phyloP scores from a whole-genome alignment of 805 yeast species.

The Schwanniomyces vanrijiae region DNA sequence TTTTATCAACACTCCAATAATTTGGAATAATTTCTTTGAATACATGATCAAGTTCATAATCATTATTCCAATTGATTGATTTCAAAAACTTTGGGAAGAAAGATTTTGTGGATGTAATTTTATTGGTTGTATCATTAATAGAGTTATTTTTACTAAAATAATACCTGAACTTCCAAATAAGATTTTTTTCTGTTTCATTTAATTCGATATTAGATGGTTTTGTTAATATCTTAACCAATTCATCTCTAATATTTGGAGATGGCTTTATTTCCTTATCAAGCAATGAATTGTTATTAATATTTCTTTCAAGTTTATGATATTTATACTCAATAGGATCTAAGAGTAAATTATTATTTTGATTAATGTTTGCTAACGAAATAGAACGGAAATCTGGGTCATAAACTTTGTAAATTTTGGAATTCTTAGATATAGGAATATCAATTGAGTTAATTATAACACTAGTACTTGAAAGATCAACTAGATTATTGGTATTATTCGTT shows the following conservation, averaged over 20 bases:
- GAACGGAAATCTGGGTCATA: slow-evolving; percentile 45
- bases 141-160: slow-evolving; percentile 50
- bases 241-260: slow-evolving; percentile 76
- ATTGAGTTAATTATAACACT: slow-evolving; percentile 33
- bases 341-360: slow-evolving; percentile 5
- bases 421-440: slow-evolving; percentile 25
- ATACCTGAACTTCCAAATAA: slow-evolving; percentile 89
- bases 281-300: slow-evolving; percentile 69
- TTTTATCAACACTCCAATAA: slow-evolving; percentile 63
- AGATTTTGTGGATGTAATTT: slow-evolving; percentile 24
- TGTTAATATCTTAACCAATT: slow-evolving; percentile 62
- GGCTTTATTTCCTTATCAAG: slow-evolving; percentile 88
- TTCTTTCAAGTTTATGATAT: slow-evolving; percentile 78
- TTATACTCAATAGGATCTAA: slow-evolving; percentile 85
- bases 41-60: slow-evolving; percentile 75
- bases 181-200: slow-evolving; percentile 77
- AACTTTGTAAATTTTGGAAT: slow-evolving; percentile 21
- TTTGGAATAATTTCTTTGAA: slow-evolving; percentile 62
- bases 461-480: slow-evolving; percentile 22
- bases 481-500: neutral
- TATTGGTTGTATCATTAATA: slow-evolving; percentile 39
- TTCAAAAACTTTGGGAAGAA: slow-evolving; percentile 77
- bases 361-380: slow-evolving; percentile 3
- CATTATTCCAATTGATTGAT: slow-evolving; percentile 86
- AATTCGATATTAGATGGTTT: slow-evolving; percentile 85